Base-by-base conservation (phyloP, 768 basidiomycete species). In the Scleroderma citrinum region DNA sequence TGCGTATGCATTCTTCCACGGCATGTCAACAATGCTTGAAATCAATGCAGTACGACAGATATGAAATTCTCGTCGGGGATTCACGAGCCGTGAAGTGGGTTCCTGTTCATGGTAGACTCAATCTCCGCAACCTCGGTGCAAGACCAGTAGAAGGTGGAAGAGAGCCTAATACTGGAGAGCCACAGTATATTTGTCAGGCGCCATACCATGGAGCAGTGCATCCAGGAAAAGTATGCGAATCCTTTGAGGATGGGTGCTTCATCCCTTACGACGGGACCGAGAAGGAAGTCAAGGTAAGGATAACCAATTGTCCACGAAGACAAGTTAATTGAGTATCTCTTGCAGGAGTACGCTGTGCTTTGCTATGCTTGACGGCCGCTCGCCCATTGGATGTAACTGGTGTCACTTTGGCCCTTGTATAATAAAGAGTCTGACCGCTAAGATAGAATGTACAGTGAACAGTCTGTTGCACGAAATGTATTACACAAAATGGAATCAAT, bases 31-130 rank as follows among this genome's bases (percentile, higher is more conserved):
- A 30, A 26, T 47, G 19, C n/a, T 43, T 47, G 26, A 40, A 43
- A 12, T 13, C n/a, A 20, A 46, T 38, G n/a, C 55, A 87, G 85
- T 34, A 82, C 30, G 76, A 72, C 24, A 72, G 70, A 30, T 88
- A 79, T 56, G 86, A 89, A 58, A 74, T 88, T 40, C 80, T 89
- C n/a, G 68, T 87, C 16, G 86, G 83, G 1, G 71, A 87, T 58
- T 66, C 71, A 54, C 64, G 61, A 3, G 81, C 71, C 21, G 62
- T 89, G 46, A 70, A 56, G 43, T 89, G 86, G 86, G 79, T 83
- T 1, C 52, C 70, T 43, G 55, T 64, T 43, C 64, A 65, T 30
- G 82, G 81, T 23, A 63, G 59, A 6, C 53, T 86, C 49, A 70
- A 79, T 46, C 49, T 78, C 30, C 39, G 58, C 1, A 48, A 56